phyloP scores from a whole-genome alignment of 352 stramenopile species.

The Globisporangium parvum region DNA sequence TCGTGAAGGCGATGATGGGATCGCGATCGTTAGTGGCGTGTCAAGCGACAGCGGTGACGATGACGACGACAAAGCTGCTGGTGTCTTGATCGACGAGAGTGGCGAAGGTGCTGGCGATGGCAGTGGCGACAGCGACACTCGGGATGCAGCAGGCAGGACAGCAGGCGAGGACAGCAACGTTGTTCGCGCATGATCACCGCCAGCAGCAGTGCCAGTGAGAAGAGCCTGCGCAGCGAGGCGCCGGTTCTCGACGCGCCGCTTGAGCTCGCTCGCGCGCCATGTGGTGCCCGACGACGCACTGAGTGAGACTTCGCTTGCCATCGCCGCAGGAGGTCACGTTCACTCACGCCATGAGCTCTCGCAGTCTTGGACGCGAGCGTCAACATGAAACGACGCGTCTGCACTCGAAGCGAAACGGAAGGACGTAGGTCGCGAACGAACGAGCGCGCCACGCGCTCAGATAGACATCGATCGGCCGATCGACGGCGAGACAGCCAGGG shows the following conservation, averaged over 20 bases:
- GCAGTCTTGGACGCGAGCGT: neutral
- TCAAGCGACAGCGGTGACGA: neutral
- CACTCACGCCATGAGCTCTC: neutral
- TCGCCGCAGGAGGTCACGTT: neutral
- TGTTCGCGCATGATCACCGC: neutral
- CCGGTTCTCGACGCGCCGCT: slow-evolving; percentile 41
- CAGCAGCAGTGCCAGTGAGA: neutral
- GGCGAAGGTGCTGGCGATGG: neutral
- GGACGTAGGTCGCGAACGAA: neutral
- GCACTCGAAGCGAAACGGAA: slow-evolving; percentile 2
- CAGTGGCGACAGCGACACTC: neutral
- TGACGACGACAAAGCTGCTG: neutral
- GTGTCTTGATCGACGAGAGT: neutral
- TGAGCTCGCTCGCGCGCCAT: slow-evolving; percentile 43
- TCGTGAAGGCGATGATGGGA: neutral
- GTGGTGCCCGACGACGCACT: slow-evolving; percentile 3
- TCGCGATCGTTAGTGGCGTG: slow-evolving; percentile 4
- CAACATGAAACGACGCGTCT: neutral
- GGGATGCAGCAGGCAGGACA: neutral
- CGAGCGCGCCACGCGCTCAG: neutral
- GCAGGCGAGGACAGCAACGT: neutral
- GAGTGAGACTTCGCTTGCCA: neutral
- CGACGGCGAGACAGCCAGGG: neutral
- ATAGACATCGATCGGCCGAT: neutral
- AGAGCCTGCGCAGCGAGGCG: slow-evolving; percentile 13